Base-by-base conservation (phyloP, 202 grass and related monocot genomes). In the Digitaria exilis region DNA sequence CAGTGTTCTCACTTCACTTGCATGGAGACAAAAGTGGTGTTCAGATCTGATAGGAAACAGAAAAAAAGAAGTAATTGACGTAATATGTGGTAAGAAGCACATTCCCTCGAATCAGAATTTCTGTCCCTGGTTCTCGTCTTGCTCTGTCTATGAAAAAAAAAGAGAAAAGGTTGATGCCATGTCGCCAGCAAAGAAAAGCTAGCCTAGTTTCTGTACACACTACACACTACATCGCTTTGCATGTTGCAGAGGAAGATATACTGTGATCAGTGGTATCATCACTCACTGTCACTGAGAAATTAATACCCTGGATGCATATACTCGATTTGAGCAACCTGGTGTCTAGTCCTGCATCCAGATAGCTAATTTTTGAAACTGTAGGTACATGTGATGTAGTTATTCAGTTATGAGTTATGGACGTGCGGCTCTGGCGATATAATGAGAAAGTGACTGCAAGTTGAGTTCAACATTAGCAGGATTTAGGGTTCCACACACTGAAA, bases 1-100 rank as follows among this genome's bases (percentile, higher is more conserved):
- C 50, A n/a, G n/a, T 43, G 74, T 80, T 83, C 84, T 83, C 75
- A 87, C 50, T 79, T 50, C 69, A 50, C 62, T 76, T 75, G 45
- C 63, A 71, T 44, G 82, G 52, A 69, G 71, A 85, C 87, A 76
- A 69, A 70, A 70, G 54, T 0, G 4, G 41, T 64, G 79, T 56
- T 65, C 46, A 63, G 44, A 77, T 72, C 29, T 65, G 56, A 71
- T 79, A 34, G 50, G 65, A 29, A 80, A 75, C 21, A 76, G 30
- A 60, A 62, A 60, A 57, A 88, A 43, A 63, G 34, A 69, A 65
- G n/a, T n/a, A 65, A 69, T 59, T 32, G n/a, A 54, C 54, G 74
- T 34, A 59, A 69, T 57, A n/a, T 80, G 41, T 75, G 42, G 32
- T 56, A 42, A 16, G 48, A 77, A 71, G 56, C 29, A 67, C 80